Evolutionary conservation across 192 early-diverging fungal species (phyloP), one percentile per base, ranked within the genome.

Genomic region (Bifiguratus adelaidae): DNA sequence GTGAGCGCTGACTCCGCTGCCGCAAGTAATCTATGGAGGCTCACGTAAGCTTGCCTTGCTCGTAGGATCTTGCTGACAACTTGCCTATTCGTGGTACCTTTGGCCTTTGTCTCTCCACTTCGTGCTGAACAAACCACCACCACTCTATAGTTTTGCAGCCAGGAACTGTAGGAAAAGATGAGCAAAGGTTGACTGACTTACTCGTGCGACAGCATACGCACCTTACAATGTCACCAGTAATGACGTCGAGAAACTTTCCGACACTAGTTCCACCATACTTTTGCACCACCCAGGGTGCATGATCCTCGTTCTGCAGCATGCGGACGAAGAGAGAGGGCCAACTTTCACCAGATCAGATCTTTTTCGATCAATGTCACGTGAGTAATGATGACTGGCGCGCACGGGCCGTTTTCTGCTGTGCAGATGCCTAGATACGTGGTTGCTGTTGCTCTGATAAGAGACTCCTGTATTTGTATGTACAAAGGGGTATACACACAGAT

Each of bases 201-300:
- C 7, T 6, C 12, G 2, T 22, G 21, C 28, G 7, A 19, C 5
- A n/a, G n/a, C 28, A 20, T 27, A 74, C 76, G 70, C 75, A 86
- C 85, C 73, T 75, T 38, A 93, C 71, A 61, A 93, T 89, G 38
- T 56, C 65, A 49, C 61, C 60, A 41, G 72, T 65, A 40, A 81
- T 78, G 47, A 63, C 68, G 13, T 74, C 56, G 8, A 81, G 24
- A 53, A 71, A 78, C 59, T 78, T 88, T 42, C 91, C 91, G 18
- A 94, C 85, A 47, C 77, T 81, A 33, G 91, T 94, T 41, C 91
- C 91, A 48, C 91, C 91, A 68, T 87, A 94, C 69, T 94, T 94
- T 42, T 78, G 76, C 30, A 78, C 77, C 24, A 78, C 43, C 58
- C 70, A 71, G 23, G 79, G 79, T 15, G n/a, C n/a, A n/a, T n/a